Base-by-base conservation (phyloP, 2,329 filamentous ascomycete species). In the Hypoxylon rubiginosum region DNA sequence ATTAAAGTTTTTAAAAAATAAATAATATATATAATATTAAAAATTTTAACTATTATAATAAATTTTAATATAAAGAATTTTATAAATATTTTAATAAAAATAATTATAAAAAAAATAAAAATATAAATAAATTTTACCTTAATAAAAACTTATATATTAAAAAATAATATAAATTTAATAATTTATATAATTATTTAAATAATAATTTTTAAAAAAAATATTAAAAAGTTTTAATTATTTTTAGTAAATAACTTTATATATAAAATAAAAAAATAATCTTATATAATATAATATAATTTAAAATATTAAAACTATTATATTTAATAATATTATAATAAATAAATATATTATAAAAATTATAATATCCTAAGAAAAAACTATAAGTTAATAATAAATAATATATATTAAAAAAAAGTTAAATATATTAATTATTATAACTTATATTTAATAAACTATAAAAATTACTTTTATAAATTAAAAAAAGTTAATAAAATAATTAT, bases 221-320 rank as follows among this genome's bases (percentile, higher is more conserved):
- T 39, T 13, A 39, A 39, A 39, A 3, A n/a, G 4, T 39, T 39
- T 39, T 4, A 39, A 39, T 39, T 39, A 39, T 39, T 39, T 39
- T 39, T 39, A 4, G 11, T 39, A 4, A 39, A 39, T 39, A n/a
- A 39, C 11, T 39, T 39, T 39, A 4, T 39, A 39, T n/a, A n/a
- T 4, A n/a, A 39, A 39, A 39, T 39, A 13, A 39, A 39, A 39
- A 39, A 39, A 39, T 39, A 39, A 39, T 13, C 11, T 4, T 39
- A 39, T 39, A 39, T 39, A 4, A 4, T 39, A 13, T 10, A 10
- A 4, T 39, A 39, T 39, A 39, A 39, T n/a, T 39, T 39, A 4
- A 39, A n/a, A 39, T 39, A n/a, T 39, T 39, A 39, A 39, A 39
- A 39, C 11, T 39, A 39, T 39, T 39, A 39, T n/a, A 39, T 39